phyloP scores from a whole-genome alignment of 164 flowering plant genomes.

The Magnolia officinalis region DNA sequence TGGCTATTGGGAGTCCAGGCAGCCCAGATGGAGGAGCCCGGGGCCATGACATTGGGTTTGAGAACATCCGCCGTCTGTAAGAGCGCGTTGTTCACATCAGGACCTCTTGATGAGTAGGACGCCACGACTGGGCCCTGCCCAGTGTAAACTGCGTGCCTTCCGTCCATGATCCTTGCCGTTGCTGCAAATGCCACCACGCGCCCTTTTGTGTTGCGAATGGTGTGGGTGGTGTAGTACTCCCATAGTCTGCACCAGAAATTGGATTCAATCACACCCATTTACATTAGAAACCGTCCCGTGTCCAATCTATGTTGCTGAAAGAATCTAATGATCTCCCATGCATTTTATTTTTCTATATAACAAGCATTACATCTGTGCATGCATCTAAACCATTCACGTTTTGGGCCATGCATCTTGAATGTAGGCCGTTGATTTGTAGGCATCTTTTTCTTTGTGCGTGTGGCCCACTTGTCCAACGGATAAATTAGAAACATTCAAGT shows the following conservation, averaged over 20 bases:
- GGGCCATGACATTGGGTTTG: slow-evolving; percentile 59
- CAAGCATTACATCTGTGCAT: too few relatives aligned
- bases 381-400: too few relatives aligned
- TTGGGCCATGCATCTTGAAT: too few relatives aligned
- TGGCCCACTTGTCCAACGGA: too few relatives aligned
- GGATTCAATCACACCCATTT: neutral
- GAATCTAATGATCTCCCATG: too few relatives aligned
- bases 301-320: too few relatives aligned
- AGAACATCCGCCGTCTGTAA: slow-evolving; percentile 57
- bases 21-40: slow-evolving; percentile 66
- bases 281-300: too few relatives aligned
- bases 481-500: too few relatives aligned
- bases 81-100: slow-evolving; percentile 49
- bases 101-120: slow-evolving; percentile 60
- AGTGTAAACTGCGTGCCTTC: slow-evolving; percentile 39
- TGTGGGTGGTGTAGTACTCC: slow-evolving; percentile 46
- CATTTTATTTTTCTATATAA: too few relatives aligned
- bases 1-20: slow-evolving; percentile 57
- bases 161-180: slow-evolving; percentile 50
- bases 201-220: slow-evolving; percentile 36
- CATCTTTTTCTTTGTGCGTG: too few relatives aligned
- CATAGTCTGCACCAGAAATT: slow-evolving; percentile 24
- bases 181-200: slow-evolving; percentile 34
- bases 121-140: slow-evolving; percentile 50
- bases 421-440: too few relatives aligned